Conservation (phyloP, 2,329 filamentous ascomycete genomes). For the Alternaria sp. region DNA sequence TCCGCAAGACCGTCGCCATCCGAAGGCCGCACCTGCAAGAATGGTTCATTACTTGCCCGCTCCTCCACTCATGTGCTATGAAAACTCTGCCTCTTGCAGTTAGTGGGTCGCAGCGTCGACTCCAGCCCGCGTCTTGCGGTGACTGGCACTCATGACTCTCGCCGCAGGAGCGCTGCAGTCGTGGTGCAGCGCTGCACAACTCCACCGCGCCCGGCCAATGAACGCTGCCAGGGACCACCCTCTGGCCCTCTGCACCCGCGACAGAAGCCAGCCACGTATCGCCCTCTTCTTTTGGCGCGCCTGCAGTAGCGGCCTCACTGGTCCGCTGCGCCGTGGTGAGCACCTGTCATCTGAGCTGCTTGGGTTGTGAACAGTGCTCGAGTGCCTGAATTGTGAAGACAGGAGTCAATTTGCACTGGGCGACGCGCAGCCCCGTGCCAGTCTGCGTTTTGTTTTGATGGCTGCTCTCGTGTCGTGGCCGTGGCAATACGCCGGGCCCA, state of each 20-base stretch:
- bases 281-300: conserved; percentile 13
- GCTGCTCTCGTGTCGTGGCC: conserved; percentile 2
- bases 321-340: conserved; percentile 16
- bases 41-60: conserved; percentile 24
- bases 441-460: conserved; percentile 3
- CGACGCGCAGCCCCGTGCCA: background rate
- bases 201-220: conserved; percentile 26
- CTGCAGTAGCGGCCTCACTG: conserved; percentile 19
- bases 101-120: conserved; percentile 23
- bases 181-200: conserved; percentile 40
- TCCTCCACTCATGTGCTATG: conserved; percentile 24
- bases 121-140: conserved; percentile 25
- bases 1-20: conserved; percentile 10
- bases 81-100: conserved; percentile 29
- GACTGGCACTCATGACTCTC: conserved; percentile 30
- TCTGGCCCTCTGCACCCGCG: conserved; percentile 27
- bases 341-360: conserved; percentile 7
- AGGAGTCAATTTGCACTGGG: conserved; percentile 11
- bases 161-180: conserved; percentile 20
- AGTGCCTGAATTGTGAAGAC: conserved; percentile 20
- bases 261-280: conserved; percentile 39
- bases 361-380: conserved; percentile 2
- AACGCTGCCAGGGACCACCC: conserved; percentile 31
- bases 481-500: background rate
- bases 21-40: conserved; percentile 19